Evolutionary conservation across 1,139 yeast species (phyloP), one percentile per base, ranked within the genome.

Genomic region (Taphrina pruni): DNA sequence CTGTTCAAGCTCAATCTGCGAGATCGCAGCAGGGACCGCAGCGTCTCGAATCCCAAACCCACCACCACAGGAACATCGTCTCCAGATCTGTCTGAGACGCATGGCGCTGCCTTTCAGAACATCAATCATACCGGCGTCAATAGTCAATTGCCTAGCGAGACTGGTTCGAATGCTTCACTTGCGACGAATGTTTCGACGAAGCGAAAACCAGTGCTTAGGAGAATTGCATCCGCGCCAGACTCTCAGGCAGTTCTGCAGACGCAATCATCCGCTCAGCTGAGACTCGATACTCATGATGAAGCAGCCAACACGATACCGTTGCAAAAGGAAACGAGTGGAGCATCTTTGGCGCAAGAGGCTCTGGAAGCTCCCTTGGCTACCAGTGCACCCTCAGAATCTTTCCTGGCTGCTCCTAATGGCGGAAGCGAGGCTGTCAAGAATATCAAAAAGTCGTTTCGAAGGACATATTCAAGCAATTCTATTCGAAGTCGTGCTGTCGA

Each of bases 401-500:
- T 26, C 54, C 41, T 58, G 12, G 6, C 14, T 12, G 43, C 39
- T 12, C 46, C 60, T 2, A 38, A 38, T 32, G 62, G 62, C 21
- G 54, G 62, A 7, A 26, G 41, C 14, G 62, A 45, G 43, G 62
- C 62, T 11, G 26, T 56, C n/a, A 21, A 35, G 11, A 58, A 58
- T n/a, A 14, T 14, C 14, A 64, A 64, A 38, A 64, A 64, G 61
- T 35, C 60, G 20, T 65, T 65, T 39, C 26, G 62, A 21, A 81
- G 95, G 72, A 86, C 88, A 72, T 90, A 90, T 76, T 86, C 92
- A 14, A 84, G 86, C 71, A 85, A 86, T 64, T 87, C 96, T 20
- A 88, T 89, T 60, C 88, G 88, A 73, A 83, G 90, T 36, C 81
- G 88, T 73, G 87, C 87, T 73, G 95, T 88, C 7, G 90, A 88